A percentile compares a stretch with the other conserved stretches of the same genome.
Evolutionary conservation across 768 basidiomycete species (phyloP).

Genomic region (Lentinula boryana): DNA sequence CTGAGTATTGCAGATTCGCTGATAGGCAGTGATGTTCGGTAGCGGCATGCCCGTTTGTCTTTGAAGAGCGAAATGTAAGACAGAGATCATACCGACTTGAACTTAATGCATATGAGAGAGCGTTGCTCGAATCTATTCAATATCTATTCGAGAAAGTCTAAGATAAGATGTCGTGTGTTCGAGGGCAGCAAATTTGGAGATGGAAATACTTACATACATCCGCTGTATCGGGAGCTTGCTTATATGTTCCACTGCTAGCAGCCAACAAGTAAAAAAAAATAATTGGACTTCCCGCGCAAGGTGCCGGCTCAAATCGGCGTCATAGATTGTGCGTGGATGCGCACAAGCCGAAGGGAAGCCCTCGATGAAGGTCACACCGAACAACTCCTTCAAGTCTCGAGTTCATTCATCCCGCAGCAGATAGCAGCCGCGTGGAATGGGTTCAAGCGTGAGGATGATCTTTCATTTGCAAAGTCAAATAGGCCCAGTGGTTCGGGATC

Average conservation of each 20-base stretch:
- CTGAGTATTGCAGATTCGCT: background rate
- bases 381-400: background rate
- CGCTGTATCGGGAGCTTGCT: background rate
- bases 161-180: background rate
- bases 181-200: background rate
- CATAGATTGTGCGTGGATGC: background rate
- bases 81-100: background rate
- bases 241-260: background rate
- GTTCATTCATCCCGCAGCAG: background rate
- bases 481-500: background rate
- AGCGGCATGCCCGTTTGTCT: background rate
- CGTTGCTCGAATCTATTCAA: background rate
- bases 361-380: background rate
- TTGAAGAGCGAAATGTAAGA: background rate
- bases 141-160: background rate
- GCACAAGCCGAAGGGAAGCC: background rate
- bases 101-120: background rate
- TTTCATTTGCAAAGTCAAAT: background rate
- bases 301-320: background rate
- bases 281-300: background rate
- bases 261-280: background rate
- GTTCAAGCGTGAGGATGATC: background rate
- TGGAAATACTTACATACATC: background rate
- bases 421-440: background rate
- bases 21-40: background rate